Percentiles rank a stretch among this genome's conserved stretches.
Evolutionary conservation across 2,329 filamentous ascomycete genomes (phyloP).

Genomic region (Fusarium agapanthi): DNA sequence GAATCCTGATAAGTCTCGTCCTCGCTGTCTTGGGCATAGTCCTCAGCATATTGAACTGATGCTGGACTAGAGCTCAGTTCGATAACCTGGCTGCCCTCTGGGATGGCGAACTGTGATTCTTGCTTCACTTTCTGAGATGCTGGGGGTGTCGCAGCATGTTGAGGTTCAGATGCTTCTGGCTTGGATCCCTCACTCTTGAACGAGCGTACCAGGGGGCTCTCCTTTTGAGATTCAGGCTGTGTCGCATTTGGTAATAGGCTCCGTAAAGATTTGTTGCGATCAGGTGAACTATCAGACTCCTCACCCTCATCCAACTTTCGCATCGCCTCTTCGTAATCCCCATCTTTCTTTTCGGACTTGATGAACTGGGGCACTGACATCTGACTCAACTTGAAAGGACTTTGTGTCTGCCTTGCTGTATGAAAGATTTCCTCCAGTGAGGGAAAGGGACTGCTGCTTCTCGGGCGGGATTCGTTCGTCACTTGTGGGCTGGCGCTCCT

Average conservation of each 20-base stretch:
- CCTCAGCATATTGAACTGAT: slow-evolving; percentile 27
- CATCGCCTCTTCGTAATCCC: slow-evolving; percentile 57
- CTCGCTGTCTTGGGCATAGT: slow-evolving; percentile 33
- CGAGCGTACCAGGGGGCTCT: neutral
- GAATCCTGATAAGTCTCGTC: slow-evolving; percentile 37
- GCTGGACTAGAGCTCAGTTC: slow-evolving; percentile 43
- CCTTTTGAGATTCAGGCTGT: slow-evolving; percentile 37
- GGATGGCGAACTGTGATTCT: slow-evolving; percentile 38
- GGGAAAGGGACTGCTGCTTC: slow-evolving; percentile 48
- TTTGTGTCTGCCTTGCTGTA: slow-evolving; percentile 51
- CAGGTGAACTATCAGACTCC: slow-evolving; percentile 39
- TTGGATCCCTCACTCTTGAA: slow-evolving; percentile 9
- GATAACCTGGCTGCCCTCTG: slow-evolving; percentile 46
- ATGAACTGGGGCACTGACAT: slow-evolving; percentile 40
- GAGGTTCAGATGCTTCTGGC: neutral
- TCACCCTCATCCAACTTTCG: slow-evolving; percentile 51
- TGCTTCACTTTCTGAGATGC: slow-evolving; percentile 24
- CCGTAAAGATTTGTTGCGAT: slow-evolving; percentile 38
- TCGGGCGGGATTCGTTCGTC: slow-evolving; percentile 26
- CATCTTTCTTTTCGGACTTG: slow-evolving; percentile 42
- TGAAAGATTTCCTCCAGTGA: slow-evolving; percentile 52
- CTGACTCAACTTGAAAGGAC: slow-evolving; percentile 42
- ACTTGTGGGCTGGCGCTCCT: slow-evolving; percentile 25
- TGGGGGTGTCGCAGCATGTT: slow-evolving; percentile 10
- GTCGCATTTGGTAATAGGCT: slow-evolving; percentile 47